Conservation (phyloP, 331 rosid genomes). For the Pyracantha coccinea region DNA sequence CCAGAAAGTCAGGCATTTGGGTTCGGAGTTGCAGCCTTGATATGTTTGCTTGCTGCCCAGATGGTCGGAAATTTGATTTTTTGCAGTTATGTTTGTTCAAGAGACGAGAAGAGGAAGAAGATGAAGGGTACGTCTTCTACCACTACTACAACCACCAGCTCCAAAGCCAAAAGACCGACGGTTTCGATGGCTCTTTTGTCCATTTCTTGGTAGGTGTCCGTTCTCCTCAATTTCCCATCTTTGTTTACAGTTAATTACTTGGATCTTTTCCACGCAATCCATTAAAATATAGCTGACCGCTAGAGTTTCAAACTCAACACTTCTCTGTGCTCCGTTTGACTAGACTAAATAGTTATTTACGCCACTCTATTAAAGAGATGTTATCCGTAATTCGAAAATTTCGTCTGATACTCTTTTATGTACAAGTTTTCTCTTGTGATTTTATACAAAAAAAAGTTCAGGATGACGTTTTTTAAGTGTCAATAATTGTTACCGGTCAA, state of each 20-base stretch:
- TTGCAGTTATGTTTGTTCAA: conserved; percentile 29
- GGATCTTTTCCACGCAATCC: not conserved
- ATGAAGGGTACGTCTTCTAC: not conserved
- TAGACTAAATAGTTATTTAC: no score
- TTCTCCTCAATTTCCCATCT: conserved; percentile 8
- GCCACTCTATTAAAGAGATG: no score
- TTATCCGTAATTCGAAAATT: no score
- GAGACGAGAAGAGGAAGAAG: conserved; percentile 20
- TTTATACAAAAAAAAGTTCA: no score
- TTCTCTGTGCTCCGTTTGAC: no score
- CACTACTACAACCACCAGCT: not conserved
- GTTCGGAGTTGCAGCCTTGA: conserved; percentile 62
- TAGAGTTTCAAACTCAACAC: not conserved
- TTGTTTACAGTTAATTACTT: not conserved
- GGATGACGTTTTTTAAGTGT: no score
- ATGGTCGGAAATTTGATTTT: conserved; percentile 38
- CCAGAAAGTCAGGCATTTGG: conserved; percentile 67
- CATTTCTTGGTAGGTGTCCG: conserved; percentile 67
- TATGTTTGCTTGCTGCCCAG: conserved; percentile 48
- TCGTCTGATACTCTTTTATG: no score
- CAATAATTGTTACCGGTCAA: no score
- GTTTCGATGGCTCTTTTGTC: conserved; percentile 40
- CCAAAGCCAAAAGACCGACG: conserved; percentile 27
- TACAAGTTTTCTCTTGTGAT: no score
- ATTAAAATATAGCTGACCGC: not conserved